Evolutionary conservation across 345 rosid genomes (phyloP).

Genomic region (Barbarea vulgaris): DNA sequence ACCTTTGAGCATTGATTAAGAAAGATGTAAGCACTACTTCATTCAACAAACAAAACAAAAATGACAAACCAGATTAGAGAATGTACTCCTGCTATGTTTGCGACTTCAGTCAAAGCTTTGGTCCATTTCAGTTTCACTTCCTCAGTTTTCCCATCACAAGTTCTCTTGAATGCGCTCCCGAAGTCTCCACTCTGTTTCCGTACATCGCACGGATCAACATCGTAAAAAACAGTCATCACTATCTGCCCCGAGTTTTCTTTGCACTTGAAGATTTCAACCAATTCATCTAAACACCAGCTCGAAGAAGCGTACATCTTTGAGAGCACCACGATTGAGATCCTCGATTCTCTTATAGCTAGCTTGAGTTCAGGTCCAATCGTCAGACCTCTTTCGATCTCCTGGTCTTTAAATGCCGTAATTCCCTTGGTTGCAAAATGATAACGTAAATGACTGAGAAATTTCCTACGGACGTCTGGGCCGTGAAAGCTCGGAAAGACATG

Average conservation of each 20-base stretch:
- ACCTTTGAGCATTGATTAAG: background rate
- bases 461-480: background rate
- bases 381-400: background rate
- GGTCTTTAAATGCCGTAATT: background rate
- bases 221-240: background rate
- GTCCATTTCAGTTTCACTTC: background rate
- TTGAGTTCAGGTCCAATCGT: background rate
- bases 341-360: background rate
- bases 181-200: background rate
- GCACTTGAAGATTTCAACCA: background rate
- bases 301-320: background rate
- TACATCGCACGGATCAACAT: background rate
- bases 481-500: background rate
- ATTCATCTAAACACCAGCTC: background rate
- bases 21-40: no score
- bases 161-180: background rate
- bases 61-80: background rate
- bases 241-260: accelerated
- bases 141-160: background rate
- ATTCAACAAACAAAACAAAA: no score
- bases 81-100: constrained; percentile 1
- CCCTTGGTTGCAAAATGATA: background rate
- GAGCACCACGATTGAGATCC: background rate
- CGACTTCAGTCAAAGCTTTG: background rate
- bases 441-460: background rate